A percentile compares a stretch with the other conserved stretches of the same genome.
These are phyloP conservation scores for Aureobasidium zeae DNA, from an alignment of 2,329 filamentous ascomycete genomes.

Conservation along the genomic window DNA sequence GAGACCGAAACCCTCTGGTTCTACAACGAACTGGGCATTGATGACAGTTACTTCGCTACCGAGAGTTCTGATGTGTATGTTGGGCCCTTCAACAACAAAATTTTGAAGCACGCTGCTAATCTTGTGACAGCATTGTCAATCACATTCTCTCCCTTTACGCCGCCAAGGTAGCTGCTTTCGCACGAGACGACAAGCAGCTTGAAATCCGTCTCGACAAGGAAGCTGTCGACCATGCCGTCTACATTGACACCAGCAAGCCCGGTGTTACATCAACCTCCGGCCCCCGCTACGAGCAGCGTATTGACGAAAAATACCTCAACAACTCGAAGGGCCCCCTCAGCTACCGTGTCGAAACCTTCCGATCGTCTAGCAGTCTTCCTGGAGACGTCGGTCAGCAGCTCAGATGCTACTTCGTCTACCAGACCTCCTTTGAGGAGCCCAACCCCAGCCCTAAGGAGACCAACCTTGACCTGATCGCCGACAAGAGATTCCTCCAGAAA, in stretches of 20 bases:
- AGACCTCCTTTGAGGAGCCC: conserved; percentile 77
- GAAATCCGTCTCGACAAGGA: conserved; percentile 97
- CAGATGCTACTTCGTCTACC: conserved; percentile 98
- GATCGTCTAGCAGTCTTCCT: conserved; percentile 74
- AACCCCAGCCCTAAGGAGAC: conserved; percentile 70
- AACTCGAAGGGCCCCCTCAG: conserved; percentile 58
- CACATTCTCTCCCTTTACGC: conserved; percentile 95
- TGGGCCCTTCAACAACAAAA: neutral
- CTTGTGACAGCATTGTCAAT: conserved; percentile 56
- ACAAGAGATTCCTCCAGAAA: conserved; percentile 90
- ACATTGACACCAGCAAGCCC: conserved; percentile 93
- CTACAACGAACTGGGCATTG: conserved; percentile 94
- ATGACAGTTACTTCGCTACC: conserved; percentile 96
- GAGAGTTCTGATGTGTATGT: conserved; percentile 63
- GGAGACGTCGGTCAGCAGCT: conserved; percentile 69
- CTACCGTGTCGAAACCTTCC: conserved; percentile 96
- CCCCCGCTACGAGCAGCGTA: conserved; percentile 85
- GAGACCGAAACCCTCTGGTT: conserved; percentile 90
- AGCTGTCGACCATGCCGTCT: conserved; percentile 87
- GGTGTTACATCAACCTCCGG: conserved; percentile 67
- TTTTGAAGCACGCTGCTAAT: conserved; percentile 19
- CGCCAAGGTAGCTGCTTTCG: conserved; percentile 88
- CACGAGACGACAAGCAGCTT: conserved; percentile 83
- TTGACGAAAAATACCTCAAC: conserved; percentile 93
- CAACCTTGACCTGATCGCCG: conserved; percentile 80